Conservation (phyloP, 2,329 filamentous ascomycete species). For the Sclerotiophoma versabilis region DNA sequence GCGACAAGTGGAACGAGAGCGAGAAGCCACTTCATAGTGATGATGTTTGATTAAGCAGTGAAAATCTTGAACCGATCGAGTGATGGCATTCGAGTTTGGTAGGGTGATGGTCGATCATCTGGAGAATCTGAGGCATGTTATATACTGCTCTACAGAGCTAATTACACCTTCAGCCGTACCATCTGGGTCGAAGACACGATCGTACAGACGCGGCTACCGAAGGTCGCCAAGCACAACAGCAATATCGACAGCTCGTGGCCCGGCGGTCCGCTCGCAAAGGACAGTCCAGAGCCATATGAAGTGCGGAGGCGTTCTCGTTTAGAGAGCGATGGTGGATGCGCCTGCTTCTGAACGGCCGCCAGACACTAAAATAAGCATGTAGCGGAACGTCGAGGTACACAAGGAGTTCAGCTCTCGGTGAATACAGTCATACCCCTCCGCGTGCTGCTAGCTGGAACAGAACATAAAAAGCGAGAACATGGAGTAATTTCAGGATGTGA, state of each 20-base stretch:
- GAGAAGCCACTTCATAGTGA: slow-evolving; percentile 50
- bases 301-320: slow-evolving; percentile 45
- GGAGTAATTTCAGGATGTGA: background rate
- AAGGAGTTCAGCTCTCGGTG: background rate
- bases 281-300: slow-evolving; percentile 31
- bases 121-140: slow-evolving; percentile 37
- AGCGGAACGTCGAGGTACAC: slow-evolving; percentile 25
- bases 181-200: background rate
- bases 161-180: background rate
- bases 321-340: slow-evolving; percentile 17
- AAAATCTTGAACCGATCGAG: slow-evolving; percentile 29
- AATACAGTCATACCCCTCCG: background rate
- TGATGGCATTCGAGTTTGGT: slow-evolving; percentile 10
- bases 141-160: slow-evolving; percentile 38
- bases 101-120: slow-evolving; percentile 39
- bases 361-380: background rate
- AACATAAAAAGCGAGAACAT: background rate
- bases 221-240: slow-evolving; percentile 35
- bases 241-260: slow-evolving; percentile 48
- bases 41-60: slow-evolving; percentile 20
- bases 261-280: slow-evolving; percentile 39
- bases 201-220: background rate
- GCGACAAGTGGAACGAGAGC: slow-evolving; percentile 44
- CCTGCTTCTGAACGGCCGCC: slow-evolving; percentile 5
- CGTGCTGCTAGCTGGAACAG: background rate